These are phyloP conservation scores for Mortierella sp. DNA, from an alignment of 371 early-diverging fungal genomes.

Conservation along the genomic window DNA sequence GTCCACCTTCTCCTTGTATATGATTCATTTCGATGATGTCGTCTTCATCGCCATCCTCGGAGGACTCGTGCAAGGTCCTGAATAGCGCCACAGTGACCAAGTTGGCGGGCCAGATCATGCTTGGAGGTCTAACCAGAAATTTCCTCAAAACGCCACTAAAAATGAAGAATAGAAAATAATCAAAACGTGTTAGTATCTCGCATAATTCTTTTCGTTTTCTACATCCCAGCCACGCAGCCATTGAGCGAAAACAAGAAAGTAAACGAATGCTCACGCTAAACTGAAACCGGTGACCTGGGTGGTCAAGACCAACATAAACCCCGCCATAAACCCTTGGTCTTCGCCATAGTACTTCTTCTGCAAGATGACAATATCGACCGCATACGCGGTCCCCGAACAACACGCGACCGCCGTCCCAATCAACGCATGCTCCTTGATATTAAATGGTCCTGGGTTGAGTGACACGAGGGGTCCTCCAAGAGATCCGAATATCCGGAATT, in stretches of 20 bases:
- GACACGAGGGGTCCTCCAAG: conserved; percentile 60
- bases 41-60: neutral
- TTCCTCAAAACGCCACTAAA: conserved; percentile 71
- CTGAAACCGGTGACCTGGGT: conserved; percentile 86
- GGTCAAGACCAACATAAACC: conserved; percentile 71
- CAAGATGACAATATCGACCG: conserved; percentile 77
- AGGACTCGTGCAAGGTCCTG: conserved; percentile 68
- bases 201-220: neutral
- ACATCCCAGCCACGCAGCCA: neutral
- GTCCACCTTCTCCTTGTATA: neutral
- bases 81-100: conserved; percentile 81
- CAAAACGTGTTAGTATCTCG: neutral
- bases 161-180: neutral
- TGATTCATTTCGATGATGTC: neutral
- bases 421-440: conserved; percentile 81
- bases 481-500: conserved; percentile 64
- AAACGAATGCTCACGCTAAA: conserved; percentile 62
- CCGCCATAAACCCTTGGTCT: conserved; percentile 71
- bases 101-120: conserved; percentile 88
- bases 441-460: conserved; percentile 80
- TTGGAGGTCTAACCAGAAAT: conserved; percentile 77
- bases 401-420: conserved; percentile 61
- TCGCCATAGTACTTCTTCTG: conserved; percentile 74
- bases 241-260: neutral
- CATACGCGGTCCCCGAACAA: conserved; percentile 68